phyloP scores from a whole-genome alignment of 257 asterid genomes.

The Rauvolfia tetraphylla region DNA sequence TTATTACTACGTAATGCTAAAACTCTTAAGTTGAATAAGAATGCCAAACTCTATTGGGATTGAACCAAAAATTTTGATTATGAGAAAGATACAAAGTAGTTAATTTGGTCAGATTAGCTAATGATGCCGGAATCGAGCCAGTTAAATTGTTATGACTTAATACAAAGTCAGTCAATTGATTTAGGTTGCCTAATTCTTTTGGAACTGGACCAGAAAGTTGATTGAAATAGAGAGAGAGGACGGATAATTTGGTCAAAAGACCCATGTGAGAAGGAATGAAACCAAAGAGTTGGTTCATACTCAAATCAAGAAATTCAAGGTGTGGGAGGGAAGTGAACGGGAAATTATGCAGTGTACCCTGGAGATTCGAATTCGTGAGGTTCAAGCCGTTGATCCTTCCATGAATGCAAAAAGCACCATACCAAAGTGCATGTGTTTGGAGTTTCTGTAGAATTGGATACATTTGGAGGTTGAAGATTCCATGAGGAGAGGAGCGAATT shows the following conservation, averaged over 20 bases:
- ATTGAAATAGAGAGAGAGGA: not conserved
- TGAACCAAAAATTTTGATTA: constrained; percentile 16
- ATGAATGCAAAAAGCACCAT: too few species aligned
- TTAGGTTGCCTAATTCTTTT: too few species aligned
- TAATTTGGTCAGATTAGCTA: constrained; percentile 7
- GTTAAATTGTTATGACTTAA: not conserved
- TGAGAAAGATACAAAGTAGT: not conserved
- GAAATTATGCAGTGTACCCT: constrained; percentile 14
- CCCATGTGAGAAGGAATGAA: constrained; percentile 15
- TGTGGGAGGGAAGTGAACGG: constrained; percentile 19
- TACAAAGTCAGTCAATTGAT: not conserved
- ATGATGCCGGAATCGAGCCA: constrained; percentile 7
- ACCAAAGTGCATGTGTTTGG: constrained; percentile 16
- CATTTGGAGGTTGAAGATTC: not conserved
- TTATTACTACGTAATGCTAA: too few species aligned
- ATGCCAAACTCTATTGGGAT: constrained; percentile 16
- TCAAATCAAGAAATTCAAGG: constrained; percentile 20
- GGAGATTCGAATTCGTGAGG: constrained; percentile 8
- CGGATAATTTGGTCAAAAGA: not conserved
- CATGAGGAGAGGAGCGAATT: constrained; percentile 2
- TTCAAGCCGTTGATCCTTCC: constrained; percentile 14
- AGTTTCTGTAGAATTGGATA: not conserved
- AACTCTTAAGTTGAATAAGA: constrained; percentile 7
- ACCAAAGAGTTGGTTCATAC: constrained; percentile 12
- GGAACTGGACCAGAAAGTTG: not conserved